Base-by-base conservation (phyloP, 1,284 basidiomycete genomes). In the Pterulicium gracile region DNA sequence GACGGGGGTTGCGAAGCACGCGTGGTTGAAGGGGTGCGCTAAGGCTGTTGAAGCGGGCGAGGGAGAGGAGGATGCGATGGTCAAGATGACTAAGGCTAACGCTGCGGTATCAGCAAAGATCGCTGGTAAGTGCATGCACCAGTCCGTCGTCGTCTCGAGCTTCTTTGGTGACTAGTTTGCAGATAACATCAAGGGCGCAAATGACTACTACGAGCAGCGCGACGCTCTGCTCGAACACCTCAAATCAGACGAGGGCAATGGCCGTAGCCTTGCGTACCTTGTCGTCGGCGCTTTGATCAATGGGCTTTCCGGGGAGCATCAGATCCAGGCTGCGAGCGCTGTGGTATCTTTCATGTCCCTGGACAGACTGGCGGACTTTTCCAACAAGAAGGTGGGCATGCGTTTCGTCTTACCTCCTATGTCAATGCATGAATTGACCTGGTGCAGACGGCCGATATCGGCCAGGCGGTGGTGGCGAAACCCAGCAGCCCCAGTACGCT, bases 141-240 rank as follows among this genome's bases (percentile, higher is more conserved):
- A 5, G 27, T 32, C 27, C 27, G 27, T 32, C n/a, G 7, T 32
- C 27, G 27, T 10, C 27, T 32, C 27, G 7, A 10, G 27, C n/a
- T 32, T 32, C n/a, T 32, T n/a, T 7, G 27, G 10, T 32, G 27
- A 32, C 27, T 32, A 7, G 27, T 7, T 32, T 7, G 10, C 54
- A 83, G 84, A 78, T 47, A 85, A 84, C 51, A 71, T 87, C 46
- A 55, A 77, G 3, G 57, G 58, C 3, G 80, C 78, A 0, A 64
- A 69, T 45, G 53, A 67, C 14, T 68, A 69, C 51, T 47, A 58
- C 24, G 47, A 58, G 39, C 62, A 73, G 49, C 47, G 75, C 41
- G 61, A 65, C 35, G 60, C 60, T 51, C 53, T 86, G 32, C 53
- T 81, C 3, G 50, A 51, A 3, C 79, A 74, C 51, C 54, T 87